Percentiles rank a stretch among this genome's conserved stretches.
phyloP scores from a whole-genome alignment of 805 yeast genomes.

The Cyberlindnera xishuangbannaensis region DNA sequence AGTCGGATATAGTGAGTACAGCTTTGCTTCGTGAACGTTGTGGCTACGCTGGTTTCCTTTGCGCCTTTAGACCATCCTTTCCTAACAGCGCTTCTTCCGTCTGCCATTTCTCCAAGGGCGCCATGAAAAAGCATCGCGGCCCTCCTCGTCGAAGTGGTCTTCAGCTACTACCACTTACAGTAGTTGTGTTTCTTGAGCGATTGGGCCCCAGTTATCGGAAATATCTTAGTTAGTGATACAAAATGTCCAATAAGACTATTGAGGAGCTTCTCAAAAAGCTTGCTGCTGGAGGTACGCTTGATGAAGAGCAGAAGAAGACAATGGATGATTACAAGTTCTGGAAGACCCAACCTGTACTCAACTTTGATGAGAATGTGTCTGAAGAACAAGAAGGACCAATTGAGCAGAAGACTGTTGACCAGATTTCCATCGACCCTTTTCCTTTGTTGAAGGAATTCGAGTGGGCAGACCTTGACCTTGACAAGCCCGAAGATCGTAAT shows the following conservation, averaged over 20 bases:
- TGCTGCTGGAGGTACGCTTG: conserved; percentile 33
- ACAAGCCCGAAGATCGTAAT: conserved; percentile 49
- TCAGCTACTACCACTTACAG: too few relatives aligned
- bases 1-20: too few relatives aligned
- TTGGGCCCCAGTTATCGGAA: too few relatives aligned
- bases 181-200: too few relatives aligned
- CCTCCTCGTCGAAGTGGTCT: too few relatives aligned
- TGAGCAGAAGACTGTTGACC: conserved; percentile 65
- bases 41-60: too few relatives aligned
- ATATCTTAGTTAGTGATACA: too few relatives aligned
- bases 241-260: conserved; percentile 33
- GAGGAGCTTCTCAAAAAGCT: conserved; percentile 51
- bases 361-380: conserved; percentile 58
- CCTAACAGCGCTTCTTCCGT: too few relatives aligned
- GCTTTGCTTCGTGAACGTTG: too few relatives aligned
- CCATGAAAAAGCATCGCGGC: not conserved
- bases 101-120: too few relatives aligned
- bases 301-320: conserved; percentile 55
- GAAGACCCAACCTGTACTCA: conserved; percentile 95
- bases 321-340: conserved; percentile 94
- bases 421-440: conserved; percentile 65
- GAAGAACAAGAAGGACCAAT: conserved; percentile 87
- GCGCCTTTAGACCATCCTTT: too few relatives aligned
- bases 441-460: conserved; percentile 71
- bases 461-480: conserved; percentile 77